phyloP scores from a whole-genome alignment of 331 rosid species.

The Dryas integrifolia region DNA sequence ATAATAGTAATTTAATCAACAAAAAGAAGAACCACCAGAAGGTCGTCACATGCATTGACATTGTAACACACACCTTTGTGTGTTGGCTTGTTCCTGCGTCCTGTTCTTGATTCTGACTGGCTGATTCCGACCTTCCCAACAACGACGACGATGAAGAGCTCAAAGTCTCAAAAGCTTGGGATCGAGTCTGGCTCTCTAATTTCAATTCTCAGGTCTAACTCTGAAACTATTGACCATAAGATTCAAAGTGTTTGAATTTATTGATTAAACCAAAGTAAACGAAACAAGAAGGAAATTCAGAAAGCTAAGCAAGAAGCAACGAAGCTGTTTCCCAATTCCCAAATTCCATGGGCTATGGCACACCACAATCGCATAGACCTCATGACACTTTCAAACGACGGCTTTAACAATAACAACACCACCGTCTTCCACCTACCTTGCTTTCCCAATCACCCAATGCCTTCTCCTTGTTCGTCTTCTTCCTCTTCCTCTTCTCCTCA shows the following conservation, averaged over 20 bases:
- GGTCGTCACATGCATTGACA: conserved; percentile 16
- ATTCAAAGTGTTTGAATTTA: conserved; percentile 8
- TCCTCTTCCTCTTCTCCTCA: background rate
- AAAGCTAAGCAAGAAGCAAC: conserved; percentile 5
- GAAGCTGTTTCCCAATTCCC: conserved; percentile 2
- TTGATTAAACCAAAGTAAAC: conserved; percentile 5
- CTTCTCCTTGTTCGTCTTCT: conserved; percentile 4
- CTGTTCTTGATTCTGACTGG: background rate
- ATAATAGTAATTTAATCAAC: background rate
- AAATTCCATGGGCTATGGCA: background rate
- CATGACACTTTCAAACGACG: background rate
- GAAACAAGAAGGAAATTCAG: conserved; percentile 7
- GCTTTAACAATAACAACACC: background rate
- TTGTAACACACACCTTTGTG: background rate
- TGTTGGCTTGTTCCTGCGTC: background rate
- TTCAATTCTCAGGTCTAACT: background rate
- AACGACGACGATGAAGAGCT: background rate
- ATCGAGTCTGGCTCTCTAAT: background rate
- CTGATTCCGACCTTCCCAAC: background rate
- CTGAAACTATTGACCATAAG: background rate
- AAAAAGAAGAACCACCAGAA: background rate
- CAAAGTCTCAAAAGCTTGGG: background rate
- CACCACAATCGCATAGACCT: too few relatives aligned
- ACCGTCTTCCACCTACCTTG: background rate
- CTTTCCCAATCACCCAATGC: conserved; percentile 27